phyloP scores from a whole-genome alignment of 495 filamentous ascomycete species.

The Clohesyomyces aquaticus region DNA sequence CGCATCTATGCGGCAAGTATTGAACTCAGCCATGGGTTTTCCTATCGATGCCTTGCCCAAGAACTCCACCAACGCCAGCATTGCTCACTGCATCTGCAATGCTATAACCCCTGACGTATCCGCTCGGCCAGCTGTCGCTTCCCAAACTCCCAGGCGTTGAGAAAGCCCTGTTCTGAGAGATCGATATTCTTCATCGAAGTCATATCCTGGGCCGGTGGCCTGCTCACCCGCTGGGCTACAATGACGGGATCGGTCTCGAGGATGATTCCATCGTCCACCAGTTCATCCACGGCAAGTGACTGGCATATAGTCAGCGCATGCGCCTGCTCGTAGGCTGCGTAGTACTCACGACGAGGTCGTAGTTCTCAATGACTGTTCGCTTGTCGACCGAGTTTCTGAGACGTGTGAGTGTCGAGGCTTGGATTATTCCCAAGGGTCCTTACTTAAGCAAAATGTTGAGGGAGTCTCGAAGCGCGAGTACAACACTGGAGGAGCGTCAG shows the following conservation, averaged over 20 bases:
- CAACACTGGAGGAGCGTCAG: conserved; percentile 56
- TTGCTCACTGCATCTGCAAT: neutral
- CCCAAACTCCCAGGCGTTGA: conserved; percentile 94
- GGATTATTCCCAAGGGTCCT: conserved; percentile 42
- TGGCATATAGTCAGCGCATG: conserved; percentile 53
- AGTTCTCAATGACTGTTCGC: conserved; percentile 96
- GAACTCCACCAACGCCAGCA: conserved; percentile 20
- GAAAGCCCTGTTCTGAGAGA: conserved; percentile 90
- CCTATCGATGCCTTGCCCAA: neutral
- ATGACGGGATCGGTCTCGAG: conserved; percentile 94
- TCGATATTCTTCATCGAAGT: conserved; percentile 89
- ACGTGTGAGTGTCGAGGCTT: neutral
- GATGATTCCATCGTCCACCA: conserved; percentile 94
- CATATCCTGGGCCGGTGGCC: conserved; percentile 87
- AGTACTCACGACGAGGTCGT: conserved; percentile 63
- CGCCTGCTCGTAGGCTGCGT: neutral
- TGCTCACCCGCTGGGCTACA: conserved; percentile 86
- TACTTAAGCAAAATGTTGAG: conserved; percentile 93
- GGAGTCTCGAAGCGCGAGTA: conserved; percentile 84
- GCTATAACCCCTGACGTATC: conserved; percentile 66
- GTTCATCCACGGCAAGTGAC: conserved; percentile 90
- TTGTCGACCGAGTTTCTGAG: conserved; percentile 91
- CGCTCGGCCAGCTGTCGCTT: conserved; percentile 89
- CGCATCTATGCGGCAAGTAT: neutral
- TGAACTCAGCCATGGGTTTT: neutral